Evolutionary conservation across 129 eudicot genomes (phyloP).

Genomic region (Cynara cardunculus): DNA sequence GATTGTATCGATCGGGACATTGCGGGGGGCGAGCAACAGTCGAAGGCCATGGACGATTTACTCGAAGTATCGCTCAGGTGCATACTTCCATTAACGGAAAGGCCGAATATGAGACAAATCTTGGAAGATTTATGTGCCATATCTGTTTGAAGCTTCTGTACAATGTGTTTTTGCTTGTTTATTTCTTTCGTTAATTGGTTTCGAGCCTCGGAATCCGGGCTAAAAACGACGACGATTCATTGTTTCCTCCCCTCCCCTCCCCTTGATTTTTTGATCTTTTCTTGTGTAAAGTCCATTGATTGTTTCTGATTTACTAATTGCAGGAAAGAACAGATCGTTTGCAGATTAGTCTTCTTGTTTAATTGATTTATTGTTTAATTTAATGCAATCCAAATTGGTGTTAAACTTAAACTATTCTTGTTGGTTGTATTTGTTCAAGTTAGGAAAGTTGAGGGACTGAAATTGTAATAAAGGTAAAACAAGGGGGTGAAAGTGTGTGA

Average conservation of each 20-base stretch:
- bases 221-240: conserved; percentile 36
- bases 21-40: conserved; percentile 64
- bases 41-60: conserved; percentile 84
- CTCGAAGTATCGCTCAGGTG: conserved; percentile 85
- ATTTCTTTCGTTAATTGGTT: conserved; percentile 34
- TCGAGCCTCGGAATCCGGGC: conserved; percentile 31
- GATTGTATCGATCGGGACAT: conserved; percentile 91
- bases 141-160: conserved; percentile 59
- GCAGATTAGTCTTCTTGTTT: conserved; percentile 17
- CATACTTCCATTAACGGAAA: conserved; percentile 84
- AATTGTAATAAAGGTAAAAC: neutral
- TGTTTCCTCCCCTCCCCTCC: conserved; percentile 21
- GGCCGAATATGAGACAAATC: conserved; percentile 89
- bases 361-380: conserved; percentile 8
- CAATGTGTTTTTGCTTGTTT: conserved; percentile 36
- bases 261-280: conserved; percentile 35
- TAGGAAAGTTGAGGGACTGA: conserved; percentile 4
- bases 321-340: conserved; percentile 40
- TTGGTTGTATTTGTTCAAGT: conserved; percentile 1
- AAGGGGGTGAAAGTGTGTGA: neutral
- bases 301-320: conserved; percentile 38
- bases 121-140: conserved; percentile 70
- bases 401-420: conserved; percentile 12
- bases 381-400: neutral
- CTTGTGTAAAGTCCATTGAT: conserved; percentile 42